These are phyloP conservation scores for Retiboletus flavoniger DNA, from an alignment of 1,284 basidiomycete species.

Conservation along the genomic window DNA sequence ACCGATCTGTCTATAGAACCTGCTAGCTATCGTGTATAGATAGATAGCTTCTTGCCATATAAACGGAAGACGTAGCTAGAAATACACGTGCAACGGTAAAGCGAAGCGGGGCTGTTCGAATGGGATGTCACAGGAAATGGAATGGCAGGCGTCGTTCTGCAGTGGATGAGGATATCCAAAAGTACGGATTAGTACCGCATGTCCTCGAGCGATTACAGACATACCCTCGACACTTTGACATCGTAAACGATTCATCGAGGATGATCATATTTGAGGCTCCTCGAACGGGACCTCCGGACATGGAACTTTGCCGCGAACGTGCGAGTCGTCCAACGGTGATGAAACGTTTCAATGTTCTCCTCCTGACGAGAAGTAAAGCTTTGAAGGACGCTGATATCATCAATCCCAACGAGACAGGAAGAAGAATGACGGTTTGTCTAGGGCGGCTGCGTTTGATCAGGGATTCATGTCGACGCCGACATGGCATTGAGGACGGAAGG, in stretches of 20 bases:
- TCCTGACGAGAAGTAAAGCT: background rate
- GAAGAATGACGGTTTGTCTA: background rate
- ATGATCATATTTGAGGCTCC: background rate
- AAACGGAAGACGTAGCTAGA: background rate
- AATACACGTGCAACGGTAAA: background rate
- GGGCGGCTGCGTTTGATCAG: background rate
- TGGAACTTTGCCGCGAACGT: background rate
- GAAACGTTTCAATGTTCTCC: background rate
- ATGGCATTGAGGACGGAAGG: constrained; percentile 1
- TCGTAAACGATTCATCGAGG: background rate
- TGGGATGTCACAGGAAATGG: no score
- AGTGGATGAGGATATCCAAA: background rate
- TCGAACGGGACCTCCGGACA: no score
- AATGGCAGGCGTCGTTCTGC: no score
- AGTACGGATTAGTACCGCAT: background rate
- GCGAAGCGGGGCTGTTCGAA: background rate
- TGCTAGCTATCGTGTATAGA: no score
- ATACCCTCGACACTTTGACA: background rate
- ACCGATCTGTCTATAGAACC: no score
- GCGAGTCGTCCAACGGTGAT: background rate
- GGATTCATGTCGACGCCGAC: background rate
- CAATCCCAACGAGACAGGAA: background rate
- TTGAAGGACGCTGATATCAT: background rate
- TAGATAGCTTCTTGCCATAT: background rate
- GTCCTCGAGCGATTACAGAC: background rate